phyloP scores from a whole-genome alignment of 2,329 filamentous ascomycete species.

The Arthroderma sp. region DNA sequence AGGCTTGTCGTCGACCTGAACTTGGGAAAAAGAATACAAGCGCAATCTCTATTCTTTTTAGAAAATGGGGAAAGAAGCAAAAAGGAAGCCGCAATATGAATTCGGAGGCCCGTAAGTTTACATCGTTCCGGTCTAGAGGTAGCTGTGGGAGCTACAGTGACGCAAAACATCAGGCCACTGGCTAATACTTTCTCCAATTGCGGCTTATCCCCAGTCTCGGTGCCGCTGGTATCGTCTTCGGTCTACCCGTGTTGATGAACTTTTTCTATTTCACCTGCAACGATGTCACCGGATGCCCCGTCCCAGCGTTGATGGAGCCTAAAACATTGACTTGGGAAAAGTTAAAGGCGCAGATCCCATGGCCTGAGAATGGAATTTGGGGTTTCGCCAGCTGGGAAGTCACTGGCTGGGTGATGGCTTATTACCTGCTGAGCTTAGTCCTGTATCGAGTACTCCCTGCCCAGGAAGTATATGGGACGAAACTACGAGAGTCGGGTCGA shows the following conservation, averaged over 20 bases:
- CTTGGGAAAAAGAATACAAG: too few relatives aligned
- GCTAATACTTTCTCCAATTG: too few relatives aligned
- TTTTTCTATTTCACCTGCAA: constrained; percentile 77
- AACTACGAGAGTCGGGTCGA: constrained; percentile 56
- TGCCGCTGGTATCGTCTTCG: constrained; percentile 52
- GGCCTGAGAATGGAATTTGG: constrained; percentile 57
- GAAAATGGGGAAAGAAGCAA: too few relatives aligned
- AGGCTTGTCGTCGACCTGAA: too few relatives aligned
- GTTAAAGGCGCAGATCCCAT: constrained; percentile 69
- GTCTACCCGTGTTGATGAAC: constrained; percentile 68
- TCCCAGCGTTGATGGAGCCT: constrained; percentile 64
- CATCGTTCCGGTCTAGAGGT: too few relatives aligned
- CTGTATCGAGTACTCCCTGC: constrained; percentile 69
- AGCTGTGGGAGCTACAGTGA: too few relatives aligned
- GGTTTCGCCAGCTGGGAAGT: constrained; percentile 59
- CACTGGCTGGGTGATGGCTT: constrained; percentile 57
- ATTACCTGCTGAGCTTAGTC: constrained; percentile 63
- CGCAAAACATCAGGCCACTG: too few relatives aligned
- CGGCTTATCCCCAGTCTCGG: constrained; percentile 3
- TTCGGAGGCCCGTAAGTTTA: too few relatives aligned
- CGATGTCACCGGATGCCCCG: constrained; percentile 80
- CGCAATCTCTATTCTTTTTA: too few relatives aligned
- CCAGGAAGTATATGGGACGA: constrained; percentile 54
- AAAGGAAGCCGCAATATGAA: too few relatives aligned
- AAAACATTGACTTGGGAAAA: constrained; percentile 56